Evolutionary conservation across 2,329 filamentous ascomycete species (phyloP), one percentile per base, ranked within the genome.

Genomic region (Bertia moriformis): DNA sequence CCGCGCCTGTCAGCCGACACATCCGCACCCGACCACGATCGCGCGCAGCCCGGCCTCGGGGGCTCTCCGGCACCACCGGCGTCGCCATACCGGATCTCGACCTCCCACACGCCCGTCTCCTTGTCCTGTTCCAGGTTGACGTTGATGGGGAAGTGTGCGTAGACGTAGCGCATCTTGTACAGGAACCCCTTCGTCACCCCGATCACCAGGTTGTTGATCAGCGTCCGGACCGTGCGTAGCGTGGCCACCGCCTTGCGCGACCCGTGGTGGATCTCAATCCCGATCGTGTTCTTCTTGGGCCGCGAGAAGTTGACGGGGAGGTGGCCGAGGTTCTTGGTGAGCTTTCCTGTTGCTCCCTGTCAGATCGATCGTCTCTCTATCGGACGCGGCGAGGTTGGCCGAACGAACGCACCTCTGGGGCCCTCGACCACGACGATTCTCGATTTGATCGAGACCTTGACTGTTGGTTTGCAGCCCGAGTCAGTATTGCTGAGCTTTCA

Each of bases 141-240:
- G 78, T 98, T 98, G 86, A 98, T 98, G 69, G 91, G 91, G 65
- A 98, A 98, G 82, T 98, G 91, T 64, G 91, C 91, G 67, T 98
- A 98, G 69, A 98, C 91, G 74, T 98, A 98, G 61, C 91, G 86
- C 89, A 98, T 96, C 85, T 98, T 98, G 83, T 98, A 98, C 74
- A 91, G 93, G 85, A 83, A 98, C 54, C 91, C 91, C 76, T 89
- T 93, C 65, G 91, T 98, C 53, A 98, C 91, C 67, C 91, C 91
- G 58, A 88, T 80, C 67, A 98, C 83, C 71, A 98, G 66, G 83
- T 98, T 98, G 78, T 93, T 85, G 77, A 98, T 93, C 68, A 96
- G 68, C 51, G 89, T 89, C 62, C 87, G 86, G 71, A 98, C 91
- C 59, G 91, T 98, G 59, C 91, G 87, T 67, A 98, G 87, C 54